phyloP scores from a whole-genome alignment of 805 yeast species.

The Candida peoriensis region DNA sequence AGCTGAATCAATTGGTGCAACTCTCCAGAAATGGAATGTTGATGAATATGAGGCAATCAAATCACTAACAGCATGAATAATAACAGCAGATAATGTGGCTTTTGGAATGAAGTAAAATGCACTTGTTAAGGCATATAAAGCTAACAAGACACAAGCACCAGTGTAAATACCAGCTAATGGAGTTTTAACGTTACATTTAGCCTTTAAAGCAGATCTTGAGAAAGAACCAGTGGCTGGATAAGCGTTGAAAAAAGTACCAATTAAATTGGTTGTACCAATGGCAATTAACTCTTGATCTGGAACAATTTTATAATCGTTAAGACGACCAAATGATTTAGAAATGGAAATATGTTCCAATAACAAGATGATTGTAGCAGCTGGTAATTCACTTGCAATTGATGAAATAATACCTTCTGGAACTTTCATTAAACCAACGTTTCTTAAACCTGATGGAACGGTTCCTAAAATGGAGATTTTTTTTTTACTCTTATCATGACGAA shows the following conservation, averaged over 20 bases:
- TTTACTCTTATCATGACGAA: constrained; percentile 42
- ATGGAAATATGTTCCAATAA: constrained; percentile 91
- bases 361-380: constrained; percentile 78
- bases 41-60: constrained; percentile 66
- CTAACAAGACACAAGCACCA: constrained; percentile 82
- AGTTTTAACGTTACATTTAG: constrained; percentile 93
- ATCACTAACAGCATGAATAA: constrained; percentile 91
- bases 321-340: constrained; percentile 87
- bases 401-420: constrained; percentile 55
- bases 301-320: constrained; percentile 83
- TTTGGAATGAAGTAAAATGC: constrained; percentile 89
- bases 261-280: constrained; percentile 83
- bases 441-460: constrained; percentile 75
- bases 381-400: constrained; percentile 70
- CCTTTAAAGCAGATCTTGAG: constrained; percentile 89
- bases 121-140: constrained; percentile 76
- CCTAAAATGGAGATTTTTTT: constrained; percentile 58
- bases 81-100: constrained; percentile 81
- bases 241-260: constrained; percentile 89
- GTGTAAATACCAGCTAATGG: constrained; percentile 90
- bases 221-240: constrained; percentile 97
- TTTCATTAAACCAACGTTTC: constrained; percentile 67
- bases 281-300: constrained; percentile 95
- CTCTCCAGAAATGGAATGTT: constrained; percentile 64
- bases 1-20: constrained; percentile 44